phyloP scores from a whole-genome alignment of 768 basidiomycete species.

The Termitomyces sp. region DNA sequence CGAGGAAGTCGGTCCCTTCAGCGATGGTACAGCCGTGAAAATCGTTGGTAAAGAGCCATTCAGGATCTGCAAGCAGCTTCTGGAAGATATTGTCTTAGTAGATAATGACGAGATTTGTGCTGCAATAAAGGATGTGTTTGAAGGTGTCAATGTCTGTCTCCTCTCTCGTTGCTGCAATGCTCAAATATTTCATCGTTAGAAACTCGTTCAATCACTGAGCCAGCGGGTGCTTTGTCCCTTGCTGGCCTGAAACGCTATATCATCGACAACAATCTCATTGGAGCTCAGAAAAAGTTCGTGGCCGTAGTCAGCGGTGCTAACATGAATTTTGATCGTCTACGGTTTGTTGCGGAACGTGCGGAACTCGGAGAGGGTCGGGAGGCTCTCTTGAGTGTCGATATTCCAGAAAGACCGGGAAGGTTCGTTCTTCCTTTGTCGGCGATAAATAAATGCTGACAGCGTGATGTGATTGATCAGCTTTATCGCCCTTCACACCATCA shows the following conservation, averaged over 20 bases:
- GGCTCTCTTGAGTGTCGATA: constrained; percentile 89
- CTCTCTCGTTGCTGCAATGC: constrained; percentile 3
- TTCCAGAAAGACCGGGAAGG: constrained; percentile 93
- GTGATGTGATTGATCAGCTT: constrained; percentile 53
- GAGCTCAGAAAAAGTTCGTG: constrained; percentile 84
- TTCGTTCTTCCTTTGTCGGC: constrained; percentile 27
- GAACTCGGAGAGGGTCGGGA: constrained; percentile 96
- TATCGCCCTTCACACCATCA: constrained; percentile 77
- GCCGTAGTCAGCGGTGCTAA: constrained; percentile 94
- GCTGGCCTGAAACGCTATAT: constrained; percentile 93
- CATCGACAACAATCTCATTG: constrained; percentile 72
- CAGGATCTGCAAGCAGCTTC: constrained; percentile 79
- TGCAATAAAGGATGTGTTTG: constrained; percentile 98
- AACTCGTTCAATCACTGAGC: constrained; percentile 94
- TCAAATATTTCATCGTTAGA: constrained; percentile 43
- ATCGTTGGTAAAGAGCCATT: constrained; percentile 95
- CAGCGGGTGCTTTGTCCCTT: constrained; percentile 89
- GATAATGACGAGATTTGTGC: constrained; percentile 98
- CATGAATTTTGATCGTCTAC: constrained; percentile 96
- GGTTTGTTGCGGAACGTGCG: constrained; percentile 98
- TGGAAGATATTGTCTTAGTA: constrained; percentile 82
- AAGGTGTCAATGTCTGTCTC: constrained; percentile 52
- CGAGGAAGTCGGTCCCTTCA: constrained; percentile 91
- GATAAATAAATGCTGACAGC: not conserved
- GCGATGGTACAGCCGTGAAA: constrained; percentile 96